These are phyloP conservation scores for Rhizophora apiculata DNA, from an alignment of 345 rosid genomes.

Conservation along the genomic window DNA sequence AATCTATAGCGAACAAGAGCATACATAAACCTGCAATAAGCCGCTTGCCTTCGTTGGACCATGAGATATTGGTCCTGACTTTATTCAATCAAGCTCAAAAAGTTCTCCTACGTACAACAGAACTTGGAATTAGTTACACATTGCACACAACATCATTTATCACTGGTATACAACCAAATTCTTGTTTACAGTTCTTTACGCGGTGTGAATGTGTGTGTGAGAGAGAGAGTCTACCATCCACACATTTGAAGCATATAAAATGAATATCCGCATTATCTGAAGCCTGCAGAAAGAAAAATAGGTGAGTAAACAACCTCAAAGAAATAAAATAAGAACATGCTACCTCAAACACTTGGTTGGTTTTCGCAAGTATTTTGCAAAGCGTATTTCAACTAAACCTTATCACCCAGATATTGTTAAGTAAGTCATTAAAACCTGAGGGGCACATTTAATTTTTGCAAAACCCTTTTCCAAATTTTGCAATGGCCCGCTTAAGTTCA, in stretches of 20 bases:
- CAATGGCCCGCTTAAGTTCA: neutral
- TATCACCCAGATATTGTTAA: neutral
- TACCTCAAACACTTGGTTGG: too few relatives aligned
- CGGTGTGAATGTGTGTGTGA: neutral
- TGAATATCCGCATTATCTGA: conserved; percentile 60
- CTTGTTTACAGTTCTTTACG: neutral
- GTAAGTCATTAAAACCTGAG: neutral
- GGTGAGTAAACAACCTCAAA: neutral
- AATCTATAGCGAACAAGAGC: neutral
- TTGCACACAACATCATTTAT: neutral
- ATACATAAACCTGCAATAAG: conserved; percentile 52
- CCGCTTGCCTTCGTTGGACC: conserved; percentile 64
- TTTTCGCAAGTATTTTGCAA: too few relatives aligned
- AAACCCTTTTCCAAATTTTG: conserved; percentile 7
- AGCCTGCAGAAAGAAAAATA: conserved; percentile 47
- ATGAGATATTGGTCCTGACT: conserved; percentile 66
- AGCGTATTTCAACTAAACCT: too few relatives aligned
- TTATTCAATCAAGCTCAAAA: conserved; percentile 92
- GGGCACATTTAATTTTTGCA: neutral
- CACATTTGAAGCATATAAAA: conserved; percentile 81
- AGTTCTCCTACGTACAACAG: conserved; percentile 53
- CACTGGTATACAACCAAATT: neutral
- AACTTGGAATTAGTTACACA: neutral
- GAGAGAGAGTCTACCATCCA: conserved; percentile 49
- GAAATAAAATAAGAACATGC: neutral